Percentiles rank a stretch among this genome's conserved stretches.
phyloP scores from a whole-genome alignment of 1,139 yeast genomes.

The Pichia sp. region DNA sequence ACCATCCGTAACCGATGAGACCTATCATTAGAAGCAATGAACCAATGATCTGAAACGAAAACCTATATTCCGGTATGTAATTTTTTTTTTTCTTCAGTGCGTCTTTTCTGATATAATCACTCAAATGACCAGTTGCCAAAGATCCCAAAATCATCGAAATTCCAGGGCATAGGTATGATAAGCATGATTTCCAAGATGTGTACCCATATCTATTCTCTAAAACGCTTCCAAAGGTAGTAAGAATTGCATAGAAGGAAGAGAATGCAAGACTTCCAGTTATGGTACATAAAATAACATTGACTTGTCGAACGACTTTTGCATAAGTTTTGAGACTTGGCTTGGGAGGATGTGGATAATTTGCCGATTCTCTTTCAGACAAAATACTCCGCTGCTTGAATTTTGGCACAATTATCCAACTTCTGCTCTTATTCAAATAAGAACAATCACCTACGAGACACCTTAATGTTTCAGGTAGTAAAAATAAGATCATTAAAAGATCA shows the following conservation, averaged over 20 bases:
- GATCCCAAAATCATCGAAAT: background rate
- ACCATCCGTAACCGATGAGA: background rate
- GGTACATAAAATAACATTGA: background rate
- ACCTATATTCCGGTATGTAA: background rate
- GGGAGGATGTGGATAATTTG: background rate
- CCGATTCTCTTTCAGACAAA: background rate
- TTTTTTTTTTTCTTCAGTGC: background rate
- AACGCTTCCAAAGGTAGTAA: background rate
- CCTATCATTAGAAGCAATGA: background rate
- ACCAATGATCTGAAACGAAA: background rate
- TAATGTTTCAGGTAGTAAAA: background rate
- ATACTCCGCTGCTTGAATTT: background rate
- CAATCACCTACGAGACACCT: background rate
- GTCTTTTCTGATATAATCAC: background rate
- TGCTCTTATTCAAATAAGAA: background rate
- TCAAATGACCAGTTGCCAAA: background rate
- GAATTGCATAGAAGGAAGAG: background rate
- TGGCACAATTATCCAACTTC: background rate
- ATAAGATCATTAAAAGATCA: background rate
- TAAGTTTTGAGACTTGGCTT: background rate
- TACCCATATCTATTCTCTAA: background rate
- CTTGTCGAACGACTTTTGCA: background rate
- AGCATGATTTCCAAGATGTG: background rate
- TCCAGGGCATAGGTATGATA: background rate
- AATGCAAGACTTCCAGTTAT: background rate